Base-by-base conservation (phyloP, 78 protist species). In the Diacronema lutheri region DNA sequence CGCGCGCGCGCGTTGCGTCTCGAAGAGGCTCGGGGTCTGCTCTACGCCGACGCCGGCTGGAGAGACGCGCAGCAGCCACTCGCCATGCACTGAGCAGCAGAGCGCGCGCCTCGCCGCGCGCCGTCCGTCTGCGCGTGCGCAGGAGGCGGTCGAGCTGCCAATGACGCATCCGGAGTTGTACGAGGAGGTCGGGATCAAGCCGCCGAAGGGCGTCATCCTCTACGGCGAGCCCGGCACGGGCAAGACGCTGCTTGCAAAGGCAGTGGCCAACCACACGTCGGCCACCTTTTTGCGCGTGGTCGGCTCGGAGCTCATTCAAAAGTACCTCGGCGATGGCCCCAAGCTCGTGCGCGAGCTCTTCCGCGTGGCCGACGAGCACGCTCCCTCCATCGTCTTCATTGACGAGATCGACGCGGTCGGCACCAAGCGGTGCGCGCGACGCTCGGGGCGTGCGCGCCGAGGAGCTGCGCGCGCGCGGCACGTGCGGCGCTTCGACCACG, bases 381-480 rank as follows among this genome's bases (percentile, higher is more conserved):
- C 99, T 23, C 99, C 99, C 35, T 90, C 99, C 74, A 98, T 99
- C 46, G 98, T 99, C 72, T 98, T 98, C 93, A 98, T 99, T 60
- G 99, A 99, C 88, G 99, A 99, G 88, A 99, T 99, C 62, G 99
- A 99, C 74, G 99, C 99, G 35, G 95, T 99, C 29, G 99, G 99
- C 38, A 97, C 99, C 65, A 98, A 98, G 86, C 81, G 97, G 60
- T 69, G n/a, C 21, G 66, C 56, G 11, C 21, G 3, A 40, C 31
- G 7, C 37, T 41, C 65, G 44, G 71, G 57, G 88, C 60, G 60
- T 14, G 60, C 14, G 11, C 60, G 60, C 29, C 60, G 60, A n/a
- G n/a, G n/a, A n/a, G n/a, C n/a, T n/a, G n/a, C n/a, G n/a, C n/a
- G n/a, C n/a, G n/a, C n/a, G n/a, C n/a, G n/a, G n/a, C n/a, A n/a